Evolutionary conservation across 2,329 filamentous ascomycete species (phyloP), one percentile per base, ranked within the genome.

Genomic region (Xylariaceae sp.): DNA sequence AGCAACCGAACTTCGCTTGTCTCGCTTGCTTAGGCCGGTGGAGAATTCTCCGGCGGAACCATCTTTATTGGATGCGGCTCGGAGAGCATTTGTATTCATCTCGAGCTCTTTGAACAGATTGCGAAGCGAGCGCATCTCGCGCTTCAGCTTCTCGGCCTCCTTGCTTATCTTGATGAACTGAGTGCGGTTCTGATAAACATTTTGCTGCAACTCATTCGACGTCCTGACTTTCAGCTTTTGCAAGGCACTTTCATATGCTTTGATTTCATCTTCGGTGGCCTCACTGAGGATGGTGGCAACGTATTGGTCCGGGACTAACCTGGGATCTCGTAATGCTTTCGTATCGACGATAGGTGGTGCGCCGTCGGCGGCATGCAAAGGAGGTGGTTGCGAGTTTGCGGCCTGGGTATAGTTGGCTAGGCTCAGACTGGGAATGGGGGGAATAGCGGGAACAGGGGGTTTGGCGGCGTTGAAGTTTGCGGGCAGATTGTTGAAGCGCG

Each of bases 151-250:
- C 72, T 99, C 94, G 1, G 95, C 94, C 74, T 99, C 94, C 72
- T 97, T 96, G 69, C 92, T 96, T 71, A 99, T 97, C 72, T 95
- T 95, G 77, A 99, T 97, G 68, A 99, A 99, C 67, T 97, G 94
- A 0, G 90, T 95, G 46, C 94, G 85, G 71, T 99, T 99, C 71
- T 96, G 92, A 72, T 95, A 92, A 47, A 99, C 88, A 72, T 92
- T 97, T 67, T 95, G 89, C 71, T 97, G 92, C 19, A 99, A 78
- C 63, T 97, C 92, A 46, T 84, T 80, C 5, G 87, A 86, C 8
- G 90, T 91, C 52, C 88, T 83, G 61, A 81, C 80, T 71, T 92
- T 92, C 53, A 94, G 78, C 63, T 86, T 87, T 60, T 85, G 84
- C 41, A 96, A 76, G 19, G 85, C 84, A 47, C 81, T 78, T 68